A percentile compares a stretch with the other conserved stretches of the same genome.
These are phyloP conservation scores for Paramyrothecium sp. DNA, from an alignment of 2,329 filamentous ascomycete genomes.

Conservation along the genomic window DNA sequence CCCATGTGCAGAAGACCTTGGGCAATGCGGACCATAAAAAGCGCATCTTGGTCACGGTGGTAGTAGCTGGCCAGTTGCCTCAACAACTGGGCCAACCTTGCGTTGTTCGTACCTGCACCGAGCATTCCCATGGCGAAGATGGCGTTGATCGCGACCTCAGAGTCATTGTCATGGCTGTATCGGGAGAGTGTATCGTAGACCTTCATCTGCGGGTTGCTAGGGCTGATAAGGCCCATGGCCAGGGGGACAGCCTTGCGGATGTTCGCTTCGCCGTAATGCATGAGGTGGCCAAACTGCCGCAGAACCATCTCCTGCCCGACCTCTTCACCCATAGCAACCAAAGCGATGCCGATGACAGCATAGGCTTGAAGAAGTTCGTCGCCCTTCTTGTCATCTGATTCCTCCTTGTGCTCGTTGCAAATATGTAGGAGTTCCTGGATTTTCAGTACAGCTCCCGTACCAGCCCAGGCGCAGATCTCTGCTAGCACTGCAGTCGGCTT, in stretches of 20 bases:
- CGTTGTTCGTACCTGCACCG: conserved; percentile 97
- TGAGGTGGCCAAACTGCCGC: conserved; percentile 93
- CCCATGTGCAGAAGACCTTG: conserved; percentile 98
- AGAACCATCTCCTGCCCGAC: conserved; percentile 99
- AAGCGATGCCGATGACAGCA: conserved; percentile 87
- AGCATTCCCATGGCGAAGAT: conserved; percentile 99
- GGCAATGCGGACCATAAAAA: conserved; percentile 99
- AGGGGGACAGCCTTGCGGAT: conserved; percentile 95
- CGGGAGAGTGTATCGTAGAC: conserved; percentile 96
- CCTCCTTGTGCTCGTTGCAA: conserved; percentile 96
- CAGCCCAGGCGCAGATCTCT: conserved; percentile 97
- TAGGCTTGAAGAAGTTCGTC: conserved; percentile 96
- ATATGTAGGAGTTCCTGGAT: conserved; percentile 96
- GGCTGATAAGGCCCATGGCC: conserved; percentile 93
- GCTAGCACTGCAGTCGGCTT: conserved; percentile 93
- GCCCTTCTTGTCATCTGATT: conserved; percentile 90
- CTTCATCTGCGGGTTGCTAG: conserved; percentile 99
- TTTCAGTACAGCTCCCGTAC: conserved; percentile 94
- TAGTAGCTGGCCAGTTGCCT: conserved; percentile 97
- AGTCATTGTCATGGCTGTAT: conserved; percentile 98
- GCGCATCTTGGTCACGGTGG: conserved; percentile 89
- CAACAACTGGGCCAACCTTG: conserved; percentile 88
- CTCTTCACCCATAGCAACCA: conserved; percentile 98
- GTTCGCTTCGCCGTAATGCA: conserved; percentile 98
- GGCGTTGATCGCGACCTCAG: conserved; percentile 95